These are phyloP conservation scores for Paramyrothecium roridum DNA, from an alignment of 2,329 filamentous ascomycete genomes.

Conservation along the genomic window DNA sequence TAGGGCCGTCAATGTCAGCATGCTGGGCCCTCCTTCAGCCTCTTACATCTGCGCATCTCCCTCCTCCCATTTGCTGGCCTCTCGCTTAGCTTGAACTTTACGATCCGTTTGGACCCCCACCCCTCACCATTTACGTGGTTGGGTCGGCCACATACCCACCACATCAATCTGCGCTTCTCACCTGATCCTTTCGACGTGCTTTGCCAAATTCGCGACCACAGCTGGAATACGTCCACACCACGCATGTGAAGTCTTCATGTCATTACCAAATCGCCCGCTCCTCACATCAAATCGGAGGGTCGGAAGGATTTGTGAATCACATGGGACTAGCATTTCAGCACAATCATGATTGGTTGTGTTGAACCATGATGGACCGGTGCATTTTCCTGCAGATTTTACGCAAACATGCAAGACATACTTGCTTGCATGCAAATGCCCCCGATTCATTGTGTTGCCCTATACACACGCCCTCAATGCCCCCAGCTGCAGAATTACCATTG, in stretches of 20 bases:
- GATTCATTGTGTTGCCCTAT: not conserved
- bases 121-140: not conserved
- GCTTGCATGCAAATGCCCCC: not conserved
- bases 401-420: not conserved
- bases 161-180: not conserved
- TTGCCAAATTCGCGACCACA: too few relatives aligned
- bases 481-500: not conserved
- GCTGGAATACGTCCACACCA: too few relatives aligned
- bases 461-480: not conserved
- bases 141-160: not conserved
- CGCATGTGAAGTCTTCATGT: not conserved
- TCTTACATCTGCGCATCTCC: not conserved
- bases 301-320: constrained; percentile 2
- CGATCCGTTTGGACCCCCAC: not conserved
- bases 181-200: not conserved
- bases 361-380: not conserved
- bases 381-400: too few relatives aligned
- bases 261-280: not conserved
- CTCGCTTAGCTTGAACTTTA: not conserved
- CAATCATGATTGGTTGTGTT: not conserved
- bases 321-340: not conserved
- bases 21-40: not conserved
- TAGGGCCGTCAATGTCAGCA: too few relatives aligned
- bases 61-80: not conserved
- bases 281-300: constrained; percentile 16